Evolutionary conservation across 202 grass and related monocot genomes (phyloP).

Genomic region (Panicum hallii): DNA sequence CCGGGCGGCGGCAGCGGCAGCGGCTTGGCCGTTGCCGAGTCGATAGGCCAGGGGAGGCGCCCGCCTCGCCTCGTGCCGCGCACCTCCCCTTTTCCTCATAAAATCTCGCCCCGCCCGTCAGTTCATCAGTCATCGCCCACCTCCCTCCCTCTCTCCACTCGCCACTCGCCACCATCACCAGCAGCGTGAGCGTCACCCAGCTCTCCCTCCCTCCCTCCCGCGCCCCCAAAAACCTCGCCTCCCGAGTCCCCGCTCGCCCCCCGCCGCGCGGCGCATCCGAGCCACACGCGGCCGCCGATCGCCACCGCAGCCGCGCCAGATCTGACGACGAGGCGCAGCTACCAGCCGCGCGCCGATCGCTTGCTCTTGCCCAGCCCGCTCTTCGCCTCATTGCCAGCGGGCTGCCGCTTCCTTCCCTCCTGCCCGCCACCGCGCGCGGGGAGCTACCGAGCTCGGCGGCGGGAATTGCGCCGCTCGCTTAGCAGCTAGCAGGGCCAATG

Average conservation of each 20-base stretch:
- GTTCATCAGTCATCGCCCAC: not conserved
- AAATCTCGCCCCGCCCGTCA: slow-evolving; percentile 25
- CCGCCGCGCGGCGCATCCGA: not conserved
- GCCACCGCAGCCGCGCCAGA: slow-evolving; percentile 6
- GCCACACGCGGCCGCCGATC: not conserved
- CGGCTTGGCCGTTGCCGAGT: too few relatives aligned
- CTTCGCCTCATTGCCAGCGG: not conserved
- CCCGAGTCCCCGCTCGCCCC: not conserved
- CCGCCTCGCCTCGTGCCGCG: slow-evolving; percentile 26
- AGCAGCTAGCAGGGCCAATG: not conserved
- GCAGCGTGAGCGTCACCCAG: not conserved
- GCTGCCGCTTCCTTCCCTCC: too few relatives aligned
- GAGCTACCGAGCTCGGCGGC: not conserved
- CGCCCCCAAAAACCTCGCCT: slow-evolving; percentile 40
- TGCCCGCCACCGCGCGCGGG: too few relatives aligned
- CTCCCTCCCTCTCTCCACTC: not conserved
- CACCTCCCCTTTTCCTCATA: slow-evolving; percentile 20
- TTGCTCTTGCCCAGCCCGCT: not conserved
- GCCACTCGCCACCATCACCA: not conserved
- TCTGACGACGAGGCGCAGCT: not conserved
- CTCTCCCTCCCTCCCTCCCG: not conserved
- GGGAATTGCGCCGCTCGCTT: not conserved
- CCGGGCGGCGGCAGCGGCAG: too few relatives aligned
- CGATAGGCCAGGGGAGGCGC: too few relatives aligned
- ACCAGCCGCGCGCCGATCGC: not conserved